Evolutionary conservation across 768 basidiomycete genomes (phyloP).

Genomic region (Tricholoma furcatifolium): DNA sequence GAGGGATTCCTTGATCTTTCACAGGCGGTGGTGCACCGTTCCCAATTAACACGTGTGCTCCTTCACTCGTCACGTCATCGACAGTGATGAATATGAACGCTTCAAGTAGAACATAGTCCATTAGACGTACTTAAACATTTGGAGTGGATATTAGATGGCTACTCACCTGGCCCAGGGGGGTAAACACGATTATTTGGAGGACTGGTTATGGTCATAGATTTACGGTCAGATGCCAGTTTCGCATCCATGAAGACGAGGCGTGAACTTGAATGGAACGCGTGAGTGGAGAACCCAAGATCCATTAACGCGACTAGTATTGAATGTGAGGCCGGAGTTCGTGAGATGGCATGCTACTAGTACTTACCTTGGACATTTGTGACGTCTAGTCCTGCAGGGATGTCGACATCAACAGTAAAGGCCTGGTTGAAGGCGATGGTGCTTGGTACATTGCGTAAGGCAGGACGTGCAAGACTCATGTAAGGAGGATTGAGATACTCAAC

Average conservation of each 20-base stretch:
- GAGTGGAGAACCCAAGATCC: constrained; percentile 42
- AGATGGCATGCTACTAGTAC: neutral
- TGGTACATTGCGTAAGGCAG: constrained; percentile 32
- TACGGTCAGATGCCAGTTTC: constrained; percentile 27
- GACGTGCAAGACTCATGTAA: constrained; percentile 36
- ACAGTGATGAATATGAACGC: constrained; percentile 28
- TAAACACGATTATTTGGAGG: constrained; percentile 36
- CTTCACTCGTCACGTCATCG: constrained; percentile 34
- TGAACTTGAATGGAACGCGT: constrained; percentile 39
- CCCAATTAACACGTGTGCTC: constrained; percentile 36
- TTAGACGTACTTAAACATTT: too few relatives aligned
- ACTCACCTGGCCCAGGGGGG: constrained; percentile 38
- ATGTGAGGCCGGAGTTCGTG: neutral
- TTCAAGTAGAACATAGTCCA: too few relatives aligned
- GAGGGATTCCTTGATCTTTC: constrained; percentile 25
- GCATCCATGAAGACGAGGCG: constrained; percentile 36
- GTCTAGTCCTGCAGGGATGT: constrained; percentile 27
- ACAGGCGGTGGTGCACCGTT: constrained; percentile 37
- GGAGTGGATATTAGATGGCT: constrained; percentile 5
- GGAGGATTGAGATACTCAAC: constrained; percentile 42
- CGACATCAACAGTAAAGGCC: constrained; percentile 31
- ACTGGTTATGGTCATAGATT: constrained; percentile 30
- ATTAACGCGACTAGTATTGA: constrained; percentile 31
- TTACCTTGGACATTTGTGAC: constrained; percentile 27
- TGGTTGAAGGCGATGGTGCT: constrained; percentile 35